A percentile compares a stretch with the other conserved stretches of the same genome.
Evolutionary conservation across 2,329 filamentous ascomycete species (phyloP).

Genomic region (Talaromyces sp.): DNA sequence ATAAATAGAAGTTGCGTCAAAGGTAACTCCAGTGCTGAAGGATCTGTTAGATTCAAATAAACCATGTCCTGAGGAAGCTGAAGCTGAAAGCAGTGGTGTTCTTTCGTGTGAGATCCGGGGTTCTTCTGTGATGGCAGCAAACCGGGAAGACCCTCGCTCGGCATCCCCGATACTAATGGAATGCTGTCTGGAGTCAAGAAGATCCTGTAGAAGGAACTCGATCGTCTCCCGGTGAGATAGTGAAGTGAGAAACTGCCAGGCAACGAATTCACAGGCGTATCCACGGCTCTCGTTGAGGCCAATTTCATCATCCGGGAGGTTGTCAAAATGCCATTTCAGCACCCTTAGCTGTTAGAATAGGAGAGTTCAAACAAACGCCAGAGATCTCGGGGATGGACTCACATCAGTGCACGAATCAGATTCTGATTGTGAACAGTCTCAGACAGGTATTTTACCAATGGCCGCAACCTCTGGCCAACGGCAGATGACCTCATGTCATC

Average conservation of each 20-base stretch:
- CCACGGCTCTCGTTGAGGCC: conserved; percentile 54
- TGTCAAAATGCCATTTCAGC: conserved; percentile 53
- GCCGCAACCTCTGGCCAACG: conserved; percentile 33
- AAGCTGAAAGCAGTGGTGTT: conserved; percentile 26
- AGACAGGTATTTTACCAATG: conserved; percentile 34
- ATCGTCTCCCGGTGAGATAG: conserved; percentile 55
- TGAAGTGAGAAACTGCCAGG: conserved; percentile 58
- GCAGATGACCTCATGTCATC: conserved; percentile 40
- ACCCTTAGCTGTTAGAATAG: conserved; percentile 37
- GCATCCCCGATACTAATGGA: conserved; percentile 17
- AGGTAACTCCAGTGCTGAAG: conserved; percentile 23
- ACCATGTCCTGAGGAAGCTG: conserved; percentile 19
- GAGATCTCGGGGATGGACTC: conserved; percentile 20
- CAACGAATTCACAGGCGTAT: conserved; percentile 57
- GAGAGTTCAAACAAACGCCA: not conserved
- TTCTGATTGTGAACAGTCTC: conserved; percentile 41
- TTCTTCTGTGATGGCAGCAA: conserved; percentile 9
- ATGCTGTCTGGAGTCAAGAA: conserved; percentile 27
- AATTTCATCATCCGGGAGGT: conserved; percentile 49
- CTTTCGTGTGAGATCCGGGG: conserved; percentile 17
- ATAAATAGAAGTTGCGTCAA: conserved; percentile 51
- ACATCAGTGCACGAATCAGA: conserved; percentile 50
- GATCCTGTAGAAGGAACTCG: conserved; percentile 53
- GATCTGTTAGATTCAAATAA: conserved; percentile 56
- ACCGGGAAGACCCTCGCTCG: conserved; percentile 19